Base-by-base conservation (phyloP, 768 basidiomycete species). In the Tulasnella sp. region DNA sequence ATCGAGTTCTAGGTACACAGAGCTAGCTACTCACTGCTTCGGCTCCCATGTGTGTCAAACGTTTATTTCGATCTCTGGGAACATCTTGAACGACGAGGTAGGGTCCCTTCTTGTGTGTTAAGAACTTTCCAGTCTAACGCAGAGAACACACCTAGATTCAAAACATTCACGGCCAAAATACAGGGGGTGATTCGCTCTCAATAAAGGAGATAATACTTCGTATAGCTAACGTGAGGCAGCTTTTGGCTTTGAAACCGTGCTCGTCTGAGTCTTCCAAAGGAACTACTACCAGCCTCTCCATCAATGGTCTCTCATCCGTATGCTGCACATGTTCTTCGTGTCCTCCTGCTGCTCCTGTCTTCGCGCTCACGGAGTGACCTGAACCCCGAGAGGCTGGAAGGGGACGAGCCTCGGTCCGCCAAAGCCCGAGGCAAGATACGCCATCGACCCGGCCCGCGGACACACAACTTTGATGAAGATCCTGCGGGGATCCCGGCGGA, bases 11-110 rank as follows among this genome's bases (percentile, higher is more conserved):
- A 65, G 87, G 6, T 85, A 81, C 61, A 80, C 79, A 58, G 65
- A 71, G 21, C 73, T 92, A 25, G 71, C 77, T 27, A 80, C 75
- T 65, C 86, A 98, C 65, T 79, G 92, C 27, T 98, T 96, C 72
- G 90, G 85, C 14, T 94, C 92, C 23, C 93, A 97, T 78, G 93
- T 96, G 6, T 86, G 86, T 63, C 91, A 97, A 68, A 97, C 91
- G 0, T 70, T 96, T 61, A 75, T 97, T 6, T 46, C 25, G 23
- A 29, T 39, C 6, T 46, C 46, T 29, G 31, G 34, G 4, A 43
- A 45, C 11, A 23, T 43, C 17, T 19, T 57, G 14, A 35, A 54
- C 3, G 36, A 40, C 3, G 36, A 54, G 37, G 52, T 54, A 15
- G 19, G 52, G 25, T 23, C 1, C n/a, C n/a, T n/a, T n/a, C n/a